phyloP scores from a whole-genome alignment of 2,329 filamentous ascomycete species.

The Aspergillus pseudonomiae region DNA sequence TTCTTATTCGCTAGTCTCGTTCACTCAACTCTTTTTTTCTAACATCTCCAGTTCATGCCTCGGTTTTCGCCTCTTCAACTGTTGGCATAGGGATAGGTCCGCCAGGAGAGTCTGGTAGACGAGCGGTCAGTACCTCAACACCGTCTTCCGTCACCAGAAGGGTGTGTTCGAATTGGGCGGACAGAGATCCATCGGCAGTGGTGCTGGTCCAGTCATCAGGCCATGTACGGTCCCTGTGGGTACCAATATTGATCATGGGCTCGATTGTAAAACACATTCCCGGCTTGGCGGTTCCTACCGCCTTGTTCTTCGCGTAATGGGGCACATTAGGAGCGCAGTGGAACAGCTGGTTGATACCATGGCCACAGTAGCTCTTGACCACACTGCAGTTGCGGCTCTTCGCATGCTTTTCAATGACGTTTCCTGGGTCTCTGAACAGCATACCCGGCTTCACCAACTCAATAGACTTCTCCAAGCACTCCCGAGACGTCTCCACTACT shows the following conservation, averaged over 20 bases:
- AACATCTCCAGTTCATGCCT: conserved; percentile 11
- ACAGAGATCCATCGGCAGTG: conserved; percentile 84
- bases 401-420: conserved; percentile 92
- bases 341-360: conserved; percentile 92
- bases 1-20: not conserved
- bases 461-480: conserved; percentile 89
- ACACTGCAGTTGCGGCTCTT: conserved; percentile 85
- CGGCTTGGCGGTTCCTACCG: conserved; percentile 87
- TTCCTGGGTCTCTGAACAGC: conserved; percentile 89
- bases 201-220: conserved; percentile 98
- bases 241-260: conserved; percentile 94
- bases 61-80: conserved; percentile 26
- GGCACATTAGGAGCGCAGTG: conserved; percentile 93
- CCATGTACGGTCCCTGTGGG: conserved; percentile 92
- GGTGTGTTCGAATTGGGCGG: conserved; percentile 94
- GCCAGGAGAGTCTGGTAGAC: conserved; percentile 72
- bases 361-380: conserved; percentile 93
- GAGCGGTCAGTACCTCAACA: conserved; percentile 78
- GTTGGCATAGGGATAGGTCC: conserved; percentile 66
- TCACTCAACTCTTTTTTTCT: not conserved
- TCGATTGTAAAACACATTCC: conserved; percentile 99
- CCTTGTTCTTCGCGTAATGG: conserved; percentile 98
- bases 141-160: conserved; percentile 81
- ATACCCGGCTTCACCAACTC: conserved; percentile 90
- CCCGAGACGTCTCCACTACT: conserved; percentile 85